Percentiles rank a stretch among this genome's conserved stretches.
phyloP scores from a whole-genome alignment of 108 stramenopile genomes.

The Aureococcus anophagefferens region DNA sequence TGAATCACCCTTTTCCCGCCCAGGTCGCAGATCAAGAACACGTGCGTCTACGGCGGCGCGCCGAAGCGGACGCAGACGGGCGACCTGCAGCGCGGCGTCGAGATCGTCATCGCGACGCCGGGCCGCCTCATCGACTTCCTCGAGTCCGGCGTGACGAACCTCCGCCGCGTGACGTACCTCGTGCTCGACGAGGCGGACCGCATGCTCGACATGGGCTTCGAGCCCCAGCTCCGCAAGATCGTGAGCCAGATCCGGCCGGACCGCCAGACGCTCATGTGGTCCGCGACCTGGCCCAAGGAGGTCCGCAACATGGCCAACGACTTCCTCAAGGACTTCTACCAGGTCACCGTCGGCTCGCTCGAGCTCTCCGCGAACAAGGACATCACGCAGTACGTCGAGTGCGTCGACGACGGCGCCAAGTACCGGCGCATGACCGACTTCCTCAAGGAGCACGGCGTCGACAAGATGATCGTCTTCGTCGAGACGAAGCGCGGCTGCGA shows the following conservation, averaged over 20 bases:
- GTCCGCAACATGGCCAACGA: constrained; percentile 86
- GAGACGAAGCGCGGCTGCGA: constrained; percentile 96
- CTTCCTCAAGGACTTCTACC: constrained; percentile 77
- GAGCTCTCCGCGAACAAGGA: constrained; percentile 94
- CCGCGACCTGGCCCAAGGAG: constrained; percentile 96
- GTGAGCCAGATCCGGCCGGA: constrained; percentile 87
- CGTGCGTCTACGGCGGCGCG: constrained; percentile 96
- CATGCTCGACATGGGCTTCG: constrained; percentile 98
- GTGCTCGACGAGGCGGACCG: constrained; percentile 94
- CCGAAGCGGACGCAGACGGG: constrained; percentile 64
- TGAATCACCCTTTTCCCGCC: too few species aligned
- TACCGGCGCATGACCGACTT: constrained; percentile 42
- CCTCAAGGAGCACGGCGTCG: constrained; percentile 11
- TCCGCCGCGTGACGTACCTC: constrained; percentile 89
- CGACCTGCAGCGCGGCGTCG: constrained; percentile 68
- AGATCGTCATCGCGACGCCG: constrained; percentile 97
- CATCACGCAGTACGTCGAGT: constrained; percentile 88
- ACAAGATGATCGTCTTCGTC: constrained; percentile 72
- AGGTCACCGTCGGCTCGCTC: constrained; percentile 94
- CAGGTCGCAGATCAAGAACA: constrained; percentile 98
- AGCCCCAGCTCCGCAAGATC: constrained; percentile 95
- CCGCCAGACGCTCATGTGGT: constrained; percentile 98
- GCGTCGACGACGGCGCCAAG: constrained; percentile 80
- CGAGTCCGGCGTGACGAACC: constrained; percentile 84
- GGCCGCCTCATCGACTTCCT: constrained; percentile 96